Conservation (phyloP, 352 stramenopile genomes). For the Pythium rishiriense region DNA sequence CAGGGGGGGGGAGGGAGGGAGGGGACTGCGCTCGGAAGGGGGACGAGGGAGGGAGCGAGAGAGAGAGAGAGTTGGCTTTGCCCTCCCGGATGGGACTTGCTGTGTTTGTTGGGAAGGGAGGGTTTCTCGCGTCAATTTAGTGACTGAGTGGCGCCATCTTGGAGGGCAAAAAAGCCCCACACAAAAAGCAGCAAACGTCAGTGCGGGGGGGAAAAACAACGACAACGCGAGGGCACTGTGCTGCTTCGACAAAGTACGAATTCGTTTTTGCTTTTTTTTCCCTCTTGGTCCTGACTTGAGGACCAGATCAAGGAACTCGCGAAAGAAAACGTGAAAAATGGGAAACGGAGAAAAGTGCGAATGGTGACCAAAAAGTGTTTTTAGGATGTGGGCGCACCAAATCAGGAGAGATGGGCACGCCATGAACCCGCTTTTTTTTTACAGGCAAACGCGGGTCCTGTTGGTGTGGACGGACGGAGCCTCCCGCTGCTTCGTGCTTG, state of each 20-base stretch:
- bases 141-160: conserved; percentile 3
- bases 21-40: not conserved
- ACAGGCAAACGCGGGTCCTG: no score
- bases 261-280: no score
- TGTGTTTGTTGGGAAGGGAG: not conserved
- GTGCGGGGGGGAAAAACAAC: not conserved
- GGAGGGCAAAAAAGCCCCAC: conserved; percentile 2
- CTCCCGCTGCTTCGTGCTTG: no score
- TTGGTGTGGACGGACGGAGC: no score
- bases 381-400: not conserved
- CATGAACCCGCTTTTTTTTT: no score
- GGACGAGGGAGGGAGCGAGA: not conserved
- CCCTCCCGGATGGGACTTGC: not conserved
- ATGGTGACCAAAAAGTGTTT: not conserved
- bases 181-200: conserved; percentile 9
- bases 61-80: not conserved
- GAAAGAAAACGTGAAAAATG: not conserved
- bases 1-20: not conserved
- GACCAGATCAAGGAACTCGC: not conserved
- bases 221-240: not conserved
- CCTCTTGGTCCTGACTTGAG: no score
- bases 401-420: not conserved
- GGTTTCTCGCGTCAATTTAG: not conserved
- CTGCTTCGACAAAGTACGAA: conserved; percentile 8
- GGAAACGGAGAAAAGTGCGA: conserved; percentile 1